Base-by-base conservation (phyloP, 1,284 basidiomycete species). In the Ustilago tritici region DNA sequence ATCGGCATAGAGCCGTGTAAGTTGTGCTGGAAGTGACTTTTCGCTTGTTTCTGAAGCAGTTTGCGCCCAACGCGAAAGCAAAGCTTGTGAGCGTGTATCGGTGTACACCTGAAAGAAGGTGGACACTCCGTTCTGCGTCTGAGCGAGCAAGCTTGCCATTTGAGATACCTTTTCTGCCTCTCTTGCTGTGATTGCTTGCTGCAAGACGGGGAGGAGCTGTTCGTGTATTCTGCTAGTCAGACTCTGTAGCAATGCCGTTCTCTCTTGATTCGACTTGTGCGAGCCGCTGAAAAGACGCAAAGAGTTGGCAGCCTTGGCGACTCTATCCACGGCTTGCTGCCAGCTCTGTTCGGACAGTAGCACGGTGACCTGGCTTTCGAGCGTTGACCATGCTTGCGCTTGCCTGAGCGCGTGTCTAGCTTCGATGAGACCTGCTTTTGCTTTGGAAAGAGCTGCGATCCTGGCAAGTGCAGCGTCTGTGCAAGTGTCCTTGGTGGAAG, bases 371-470 rank as follows among this genome's bases (percentile, higher is more conserved):
- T 81, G 70, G 8, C 63, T 31, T 10, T 79, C 71, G 43, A 81
- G 67, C 11, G 78, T 80, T 7, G 68, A 76, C 80, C 80, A 81
- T 3, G 75, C 67, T 57, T 81, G 78, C 2, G 78, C 78, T 40
- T 80, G 69, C 28, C 80, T 56, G n/a, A 81, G 68, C 28, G 70
- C 65, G 41, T 78, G 76, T 19, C 77, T 60, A 19, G 80, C 72
- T 3, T 74, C 61, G 34, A 74, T 64, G 36, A 78, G 68, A 4
- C 57, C 56, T 5, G 58, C 55, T 40, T 78, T 78, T 14, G 61
- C 59, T 54, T 63, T 56, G 40, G 66, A 70, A 9, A 78, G 65
- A 2, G 68, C 57, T 9, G 67, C 58, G 38, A 78, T 74, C 11
- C 56, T 58, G 5, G 71, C 61, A 2, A 78, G 53, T n/a, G 68